Evolutionary conservation across 106 monocot species (phyloP).

Genomic region (Hemerocallis citrina): DNA sequence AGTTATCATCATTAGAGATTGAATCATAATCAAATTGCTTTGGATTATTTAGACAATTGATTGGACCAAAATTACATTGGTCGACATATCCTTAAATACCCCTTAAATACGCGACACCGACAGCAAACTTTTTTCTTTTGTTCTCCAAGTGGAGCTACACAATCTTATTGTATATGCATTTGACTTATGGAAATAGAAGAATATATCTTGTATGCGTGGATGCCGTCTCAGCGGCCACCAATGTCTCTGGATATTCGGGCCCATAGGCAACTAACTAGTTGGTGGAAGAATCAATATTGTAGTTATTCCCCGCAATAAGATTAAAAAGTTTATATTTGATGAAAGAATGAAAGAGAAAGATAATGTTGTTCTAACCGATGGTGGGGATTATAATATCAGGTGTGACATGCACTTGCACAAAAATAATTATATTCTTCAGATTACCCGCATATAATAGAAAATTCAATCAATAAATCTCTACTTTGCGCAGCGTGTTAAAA

Average conservation of each 20-base stretch:
- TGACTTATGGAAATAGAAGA: background rate
- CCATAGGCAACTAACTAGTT: constrained; percentile 1
- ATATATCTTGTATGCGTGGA: background rate
- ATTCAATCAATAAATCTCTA: background rate
- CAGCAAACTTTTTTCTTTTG: no score
- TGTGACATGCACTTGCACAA: background rate
- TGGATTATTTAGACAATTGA: no score
- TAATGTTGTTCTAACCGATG: constrained; percentile 1
- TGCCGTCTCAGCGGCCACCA: background rate
- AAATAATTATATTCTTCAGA: constrained; percentile 2
- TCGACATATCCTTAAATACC: no score
- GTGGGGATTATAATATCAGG: constrained; percentile 5
- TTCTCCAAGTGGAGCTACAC: background rate
- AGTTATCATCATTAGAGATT: no score
- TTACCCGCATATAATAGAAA: background rate
- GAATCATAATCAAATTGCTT: no score
- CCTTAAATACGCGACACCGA: no score
- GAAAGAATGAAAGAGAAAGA: constrained; percentile 4
- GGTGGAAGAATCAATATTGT: background rate
- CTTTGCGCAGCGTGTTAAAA: background rate
- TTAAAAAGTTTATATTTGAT: background rate
- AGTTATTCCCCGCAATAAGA: no score
- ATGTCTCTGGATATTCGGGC: background rate
- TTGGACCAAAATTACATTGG: no score
- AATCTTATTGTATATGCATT: background rate